Conservation (phyloP, 2,329 filamentous ascomycete species). For the Zarea fungicola region DNA sequence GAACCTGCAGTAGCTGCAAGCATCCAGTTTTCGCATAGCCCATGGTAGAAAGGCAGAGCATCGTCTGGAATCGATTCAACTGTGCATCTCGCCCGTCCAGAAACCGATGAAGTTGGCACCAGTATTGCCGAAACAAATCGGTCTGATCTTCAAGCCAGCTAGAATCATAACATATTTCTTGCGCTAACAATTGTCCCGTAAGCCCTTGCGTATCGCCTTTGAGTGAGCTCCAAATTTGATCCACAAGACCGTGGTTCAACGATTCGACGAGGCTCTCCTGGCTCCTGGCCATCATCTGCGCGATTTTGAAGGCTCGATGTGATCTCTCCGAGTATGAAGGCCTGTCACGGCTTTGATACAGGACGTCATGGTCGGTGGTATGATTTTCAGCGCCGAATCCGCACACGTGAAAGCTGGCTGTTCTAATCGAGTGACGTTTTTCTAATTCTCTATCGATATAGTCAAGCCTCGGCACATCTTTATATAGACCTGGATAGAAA, state of each 20-base stretch:
- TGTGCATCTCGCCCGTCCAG: not conserved
- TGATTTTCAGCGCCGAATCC: constrained; percentile 6
- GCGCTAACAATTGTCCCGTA: not conserved
- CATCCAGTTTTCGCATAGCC: not conserved
- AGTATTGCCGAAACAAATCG: not conserved
- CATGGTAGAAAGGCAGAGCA: constrained; percentile 3
- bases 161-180: not conserved
- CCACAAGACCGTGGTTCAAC: not conserved
- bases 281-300: not conserved
- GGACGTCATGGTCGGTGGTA: not conserved
- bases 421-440: not conserved
- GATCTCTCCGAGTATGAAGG: not conserved
- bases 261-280: not conserved
- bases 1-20: not conserved
- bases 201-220: not conserved
- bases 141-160: not conserved
- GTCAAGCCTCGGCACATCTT: not conserved
- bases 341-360: not conserved
- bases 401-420: constrained; percentile 2
- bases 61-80: constrained; percentile 1
- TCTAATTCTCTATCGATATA: not conserved
- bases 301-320: not conserved
- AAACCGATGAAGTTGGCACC: constrained; percentile 1
- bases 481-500: not conserved
- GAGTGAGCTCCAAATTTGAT: not conserved